Percentiles rank a stretch among this genome's conserved stretches.
Evolutionary conservation across 768 basidiomycete genomes (phyloP).

Genomic region (Mycena floridula): DNA sequence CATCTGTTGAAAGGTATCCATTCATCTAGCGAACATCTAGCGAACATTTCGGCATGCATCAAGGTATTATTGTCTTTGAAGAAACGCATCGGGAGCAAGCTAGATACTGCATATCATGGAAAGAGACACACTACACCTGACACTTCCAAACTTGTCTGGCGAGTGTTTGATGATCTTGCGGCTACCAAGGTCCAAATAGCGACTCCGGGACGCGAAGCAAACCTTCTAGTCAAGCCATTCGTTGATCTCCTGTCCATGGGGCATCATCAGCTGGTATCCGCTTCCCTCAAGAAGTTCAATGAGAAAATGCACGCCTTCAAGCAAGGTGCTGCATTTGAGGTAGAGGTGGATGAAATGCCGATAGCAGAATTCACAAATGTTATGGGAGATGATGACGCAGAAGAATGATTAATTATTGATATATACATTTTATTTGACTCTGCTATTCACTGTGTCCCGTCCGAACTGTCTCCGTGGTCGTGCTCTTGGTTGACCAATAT

Average conservation of each 20-base stretch:
- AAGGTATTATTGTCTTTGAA: neutral
- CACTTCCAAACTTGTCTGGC: neutral
- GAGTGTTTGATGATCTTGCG: conserved; percentile 7
- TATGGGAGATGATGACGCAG: neutral
- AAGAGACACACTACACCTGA: conserved; percentile 1
- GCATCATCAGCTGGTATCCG: conserved; percentile 14
- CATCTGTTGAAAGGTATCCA: conserved; percentile 9
- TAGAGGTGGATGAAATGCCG: neutral
- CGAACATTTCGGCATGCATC: conserved; percentile 8
- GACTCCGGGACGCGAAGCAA: neutral
- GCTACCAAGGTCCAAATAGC: conserved; percentile 12
- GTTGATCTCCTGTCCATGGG: conserved; percentile 12
- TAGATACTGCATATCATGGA: neutral
- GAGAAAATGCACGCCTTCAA: conserved; percentile 18
- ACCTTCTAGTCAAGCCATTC: conserved; percentile 5
- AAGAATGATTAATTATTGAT: neutral
- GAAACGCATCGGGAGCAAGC: neutral
- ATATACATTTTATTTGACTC: neutral
- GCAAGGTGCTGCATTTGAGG: neutral
- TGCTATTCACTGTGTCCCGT: neutral
- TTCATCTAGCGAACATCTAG: conserved; percentile 7
- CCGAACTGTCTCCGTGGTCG: neutral
- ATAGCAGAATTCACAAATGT: neutral
- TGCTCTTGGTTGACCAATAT: neutral
- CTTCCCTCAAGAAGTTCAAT: conserved; percentile 26